Percentiles rank a stretch among this genome's conserved stretches.
These are phyloP conservation scores for Elongisporangium senticosum DNA, from an alignment of 352 stramenopile genomes.

Conservation along the genomic window DNA sequence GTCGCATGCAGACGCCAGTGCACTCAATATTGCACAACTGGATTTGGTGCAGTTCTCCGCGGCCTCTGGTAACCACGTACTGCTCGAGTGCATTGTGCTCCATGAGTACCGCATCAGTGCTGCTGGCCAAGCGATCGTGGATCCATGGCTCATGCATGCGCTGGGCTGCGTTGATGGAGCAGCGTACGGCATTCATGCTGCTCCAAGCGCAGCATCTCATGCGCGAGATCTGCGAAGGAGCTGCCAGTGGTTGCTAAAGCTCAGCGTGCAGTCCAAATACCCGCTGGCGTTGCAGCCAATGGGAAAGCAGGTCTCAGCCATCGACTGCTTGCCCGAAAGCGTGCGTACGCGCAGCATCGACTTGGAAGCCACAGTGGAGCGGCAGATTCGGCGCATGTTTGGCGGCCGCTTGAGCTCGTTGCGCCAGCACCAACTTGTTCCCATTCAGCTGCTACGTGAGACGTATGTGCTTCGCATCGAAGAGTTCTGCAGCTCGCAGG, in stretches of 20 bases:
- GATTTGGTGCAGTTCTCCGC: slow-evolving; percentile 12
- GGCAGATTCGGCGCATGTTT: slow-evolving; percentile 26
- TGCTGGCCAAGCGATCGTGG: slow-evolving; percentile 29
- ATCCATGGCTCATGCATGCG: slow-evolving; percentile 42
- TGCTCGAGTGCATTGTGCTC: slow-evolving; percentile 37
- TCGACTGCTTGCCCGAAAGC: slow-evolving; percentile 33
- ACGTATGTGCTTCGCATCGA: slow-evolving; percentile 46
- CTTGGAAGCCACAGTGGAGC: slow-evolving; percentile 20
- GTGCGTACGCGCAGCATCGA: slow-evolving; percentile 29
- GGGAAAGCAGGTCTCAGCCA: slow-evolving; percentile 5
- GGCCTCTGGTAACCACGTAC: slow-evolving; percentile 1
- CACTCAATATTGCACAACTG: slow-evolving; percentile 14
- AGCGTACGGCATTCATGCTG: slow-evolving; percentile 1
- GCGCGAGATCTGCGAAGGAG: slow-evolving; percentile 4
- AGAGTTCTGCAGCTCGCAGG: not conserved
- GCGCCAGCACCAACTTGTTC: slow-evolving; percentile 24
- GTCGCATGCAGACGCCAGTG: slow-evolving; percentile 19
- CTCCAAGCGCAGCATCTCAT: slow-evolving; percentile 12
- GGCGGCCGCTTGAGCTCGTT: slow-evolving; percentile 6
- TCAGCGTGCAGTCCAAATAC: slow-evolving; percentile 34
- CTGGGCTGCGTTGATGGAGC: slow-evolving; percentile 13
- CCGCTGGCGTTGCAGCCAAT: slow-evolving; percentile 6
- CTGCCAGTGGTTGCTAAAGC: slow-evolving; percentile 11
- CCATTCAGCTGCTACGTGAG: slow-evolving; percentile 41
- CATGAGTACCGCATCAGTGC: slow-evolving; percentile 1